Evolutionary conservation across 192 early-diverging fungal species (phyloP), one percentile per base, ranked within the genome.

Genomic region (Coemansia sp.): DNA sequence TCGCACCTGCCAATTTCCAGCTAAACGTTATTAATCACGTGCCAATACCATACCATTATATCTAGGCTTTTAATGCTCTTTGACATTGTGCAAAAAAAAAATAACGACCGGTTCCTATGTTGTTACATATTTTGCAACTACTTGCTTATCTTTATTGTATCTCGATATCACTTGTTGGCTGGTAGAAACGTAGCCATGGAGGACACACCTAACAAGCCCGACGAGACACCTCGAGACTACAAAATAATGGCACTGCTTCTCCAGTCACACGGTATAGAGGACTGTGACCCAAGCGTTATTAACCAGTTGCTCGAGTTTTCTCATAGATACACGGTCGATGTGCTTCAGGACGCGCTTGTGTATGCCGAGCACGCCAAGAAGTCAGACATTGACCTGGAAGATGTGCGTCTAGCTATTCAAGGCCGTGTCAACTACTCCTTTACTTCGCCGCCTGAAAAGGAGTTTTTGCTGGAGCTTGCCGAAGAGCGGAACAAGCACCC

Each of bases 231-330:
- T 6, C 77, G 77, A n/a, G 82, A 83, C 63, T 90, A 92, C 28
- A 90, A 89, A 84, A 86, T 99, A 31, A 88, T 97, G 54, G 91
- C 91, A 7, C 69, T 99, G 63, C 85, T 97, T 14, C 69, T 97
- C 52, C 89, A 92, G 62, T 89, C 92, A 16, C 87, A 91, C 33
- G 93, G 89, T 1, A 85, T 99, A 10, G 85, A 90, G 40, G 93
- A 97, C 66, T 95, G 91, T 72, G 94, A 96, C 62, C 93, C 93
- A 6, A 87, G 90, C 73, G 95, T 96, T 25, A 88, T 96, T 25
- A 91, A 93, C 57, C 94, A 94, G 66, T 71, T 97, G 49, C 84
- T 97, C 16, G 96, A 99, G 81, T 96, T 97, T 77, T 88, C 92
- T 48, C 92, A 97, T 80, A 77, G 93, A 36, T 95, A 99, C 63